Conservation (phyloP, 1,139 yeast species). For the Schizosaccharomyces versatilis region DNA sequence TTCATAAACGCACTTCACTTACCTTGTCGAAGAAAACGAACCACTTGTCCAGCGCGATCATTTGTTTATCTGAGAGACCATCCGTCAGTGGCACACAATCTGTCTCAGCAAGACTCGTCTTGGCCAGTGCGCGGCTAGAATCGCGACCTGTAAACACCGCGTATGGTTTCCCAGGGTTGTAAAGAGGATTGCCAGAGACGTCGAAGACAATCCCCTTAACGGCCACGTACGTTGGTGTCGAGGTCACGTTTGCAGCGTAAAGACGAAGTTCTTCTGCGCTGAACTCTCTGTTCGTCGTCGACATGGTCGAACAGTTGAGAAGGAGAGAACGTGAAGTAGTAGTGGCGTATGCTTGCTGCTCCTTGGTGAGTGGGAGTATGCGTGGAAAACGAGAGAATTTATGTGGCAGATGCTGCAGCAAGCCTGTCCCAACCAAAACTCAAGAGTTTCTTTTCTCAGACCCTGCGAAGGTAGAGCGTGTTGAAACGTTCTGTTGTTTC, state of each 20-base stretch:
- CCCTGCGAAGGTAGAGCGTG: too few species aligned
- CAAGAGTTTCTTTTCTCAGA: too few species aligned
- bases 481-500: too few species aligned
- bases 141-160: conserved; percentile 56
- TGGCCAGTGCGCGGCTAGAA: conserved; percentile 47
- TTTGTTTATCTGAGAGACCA: conserved; percentile 38
- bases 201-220: conserved; percentile 60
- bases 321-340: too few species aligned
- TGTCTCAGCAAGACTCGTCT: conserved; percentile 28
- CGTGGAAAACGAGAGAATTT: too few species aligned
- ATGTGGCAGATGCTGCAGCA: too few species aligned
- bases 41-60: conserved; percentile 63
- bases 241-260: conserved; percentile 5
- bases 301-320: too few species aligned
- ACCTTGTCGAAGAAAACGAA: conserved; percentile 38
- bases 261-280: conserved; percentile 4
- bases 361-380: too few species aligned
- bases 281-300: background rate
- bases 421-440: too few species aligned
- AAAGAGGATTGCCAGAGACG: conserved; percentile 39
- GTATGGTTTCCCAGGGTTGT: conserved; percentile 58
- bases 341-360: too few species aligned
- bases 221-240: conserved; percentile 35
- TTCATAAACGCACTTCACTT: background rate
- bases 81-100: conserved; percentile 49